A percentile compares a stretch with the other conserved stretches of the same genome.
Conservation (phyloP, 1,284 basidiomycete genomes). For the Marasmius sp. region DNA sequence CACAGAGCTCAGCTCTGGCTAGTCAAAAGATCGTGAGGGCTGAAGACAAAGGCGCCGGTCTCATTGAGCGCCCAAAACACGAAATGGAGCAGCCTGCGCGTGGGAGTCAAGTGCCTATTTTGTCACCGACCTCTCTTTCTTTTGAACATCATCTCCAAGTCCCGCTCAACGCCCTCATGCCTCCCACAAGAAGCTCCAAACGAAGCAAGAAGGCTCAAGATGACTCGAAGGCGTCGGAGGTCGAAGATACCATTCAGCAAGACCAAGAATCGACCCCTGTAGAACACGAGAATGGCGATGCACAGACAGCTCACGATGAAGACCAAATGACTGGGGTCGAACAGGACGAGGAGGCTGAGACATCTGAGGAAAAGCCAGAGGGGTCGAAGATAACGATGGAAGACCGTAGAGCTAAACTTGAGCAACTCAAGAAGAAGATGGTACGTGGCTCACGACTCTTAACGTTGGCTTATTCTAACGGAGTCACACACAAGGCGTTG, state of each 20-base stretch:
- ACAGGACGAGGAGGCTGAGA: not conserved
- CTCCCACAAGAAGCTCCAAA: conserved; percentile 17
- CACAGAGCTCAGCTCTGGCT: too few relatives aligned
- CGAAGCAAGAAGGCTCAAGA: conserved; percentile 11
- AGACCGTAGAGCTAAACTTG: conserved; percentile 77
- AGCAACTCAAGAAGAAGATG: conserved; percentile 74
- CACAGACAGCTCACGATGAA: not conserved
- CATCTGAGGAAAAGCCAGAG: conserved; percentile 7
- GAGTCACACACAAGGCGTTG: conserved; percentile 52
- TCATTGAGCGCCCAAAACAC: too few relatives aligned
- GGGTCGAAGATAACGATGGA: conserved; percentile 52
- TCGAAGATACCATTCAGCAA: not conserved
- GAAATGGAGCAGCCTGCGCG: too few relatives aligned
- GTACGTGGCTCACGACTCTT: conserved; percentile 40
- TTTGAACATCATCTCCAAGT: not conserved
- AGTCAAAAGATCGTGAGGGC: too few relatives aligned
- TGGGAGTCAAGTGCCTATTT: too few relatives aligned
- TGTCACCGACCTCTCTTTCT: too few relatives aligned
- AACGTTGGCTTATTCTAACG: conserved; percentile 2
- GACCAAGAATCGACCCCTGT: not conserved
- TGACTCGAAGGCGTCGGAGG: conserved; percentile 1
- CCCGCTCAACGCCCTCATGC: conserved; percentile 8
- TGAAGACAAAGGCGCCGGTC: too few relatives aligned
- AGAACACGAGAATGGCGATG: conserved; percentile 13
- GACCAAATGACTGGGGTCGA: conserved; percentile 15